Evolutionary conservation across 2,329 filamentous ascomycete species (phyloP), one percentile per base, ranked within the genome.

Genomic region (Colletotrichum sublineola): DNA sequence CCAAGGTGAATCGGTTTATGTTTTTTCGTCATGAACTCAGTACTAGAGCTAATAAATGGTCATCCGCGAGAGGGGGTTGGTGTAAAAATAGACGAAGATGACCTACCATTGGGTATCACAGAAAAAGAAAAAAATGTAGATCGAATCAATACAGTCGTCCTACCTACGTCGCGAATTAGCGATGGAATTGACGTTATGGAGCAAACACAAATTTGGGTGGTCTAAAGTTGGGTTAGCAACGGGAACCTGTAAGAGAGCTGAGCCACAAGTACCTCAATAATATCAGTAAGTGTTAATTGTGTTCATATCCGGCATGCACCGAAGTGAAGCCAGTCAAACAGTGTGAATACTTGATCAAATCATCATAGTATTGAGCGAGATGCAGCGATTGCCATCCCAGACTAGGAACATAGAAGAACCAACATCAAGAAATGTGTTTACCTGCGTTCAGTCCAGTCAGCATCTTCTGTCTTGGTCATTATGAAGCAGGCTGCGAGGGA

Each of bases 21-120:
- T 79, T 75, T 79, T 86, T 77, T 89, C 87, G 80, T 88, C 87
- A 89, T 78, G 82, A 86, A 87, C 83, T 89, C 87, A 84, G 86
- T 78, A 73, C 70, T 73, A 84, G 82, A 84, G 83, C 81, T 84
- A 82, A 81, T 80, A 82, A 82, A 82, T 80, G 79, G 79, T 77
- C 80, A 82, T 87, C 87, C 87, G 82, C 80, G 76, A 82, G 85
- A 84, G 82, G 74, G 68, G 52, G 15, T n/a, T 57, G 53, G 60
- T 63, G 42, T 44, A 50, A 52, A 55, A 55, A 18, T 20, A 31
- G 18, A 12, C 24, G 29, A 31, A 29, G 12, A 11, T 24, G 40
- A 65, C 69, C 58, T 67, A 71, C 71, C 50, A 57, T 71, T 52
- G 2, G 63, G n/a, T 31, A 44, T 44, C 31, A 20, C 56, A 20